Evolutionary conservation across 2,329 filamentous ascomycete genomes (phyloP).

Genomic region (Sarocladiaceae sp.): DNA sequence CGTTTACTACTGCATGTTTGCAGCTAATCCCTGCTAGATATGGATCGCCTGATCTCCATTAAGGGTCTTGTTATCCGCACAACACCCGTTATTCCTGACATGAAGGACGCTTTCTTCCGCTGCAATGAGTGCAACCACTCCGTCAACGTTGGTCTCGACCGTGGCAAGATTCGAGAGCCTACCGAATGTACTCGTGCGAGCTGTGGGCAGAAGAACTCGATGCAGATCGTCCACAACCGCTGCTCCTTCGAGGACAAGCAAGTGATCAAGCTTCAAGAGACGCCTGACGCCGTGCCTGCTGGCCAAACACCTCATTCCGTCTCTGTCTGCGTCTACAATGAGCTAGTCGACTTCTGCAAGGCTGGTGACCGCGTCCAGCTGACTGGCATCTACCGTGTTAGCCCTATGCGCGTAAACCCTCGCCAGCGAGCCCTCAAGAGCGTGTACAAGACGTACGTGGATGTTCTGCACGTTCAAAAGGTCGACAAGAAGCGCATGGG

Average conservation of each 20-base stretch:
- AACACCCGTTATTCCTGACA: slow-evolving; percentile 94
- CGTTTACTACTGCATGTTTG: not conserved
- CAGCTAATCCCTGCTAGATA: slow-evolving; percentile 48
- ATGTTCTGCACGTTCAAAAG: slow-evolving; percentile 93
- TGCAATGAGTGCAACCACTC: slow-evolving; percentile 92
- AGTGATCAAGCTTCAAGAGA: slow-evolving; percentile 97
- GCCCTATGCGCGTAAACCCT: slow-evolving; percentile 88
- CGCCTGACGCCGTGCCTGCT: slow-evolving; percentile 87
- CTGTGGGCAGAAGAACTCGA: slow-evolving; percentile 84
- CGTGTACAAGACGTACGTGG: slow-evolving; percentile 96
- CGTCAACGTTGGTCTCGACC: slow-evolving; percentile 83
- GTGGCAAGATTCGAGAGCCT: slow-evolving; percentile 92
- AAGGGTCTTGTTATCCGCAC: slow-evolving; percentile 95
- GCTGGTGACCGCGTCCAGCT: slow-evolving; percentile 94
- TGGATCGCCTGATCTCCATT: slow-evolving; percentile 91
- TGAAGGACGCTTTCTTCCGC: slow-evolving; percentile 98
- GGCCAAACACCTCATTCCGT: slow-evolving; percentile 97
- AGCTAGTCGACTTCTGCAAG: slow-evolving; percentile 95
- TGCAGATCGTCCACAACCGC: slow-evolving; percentile 97
- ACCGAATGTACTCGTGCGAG: slow-evolving; percentile 78
- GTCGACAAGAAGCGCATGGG: slow-evolving; percentile 93
- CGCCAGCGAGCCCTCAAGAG: slow-evolving; percentile 88
- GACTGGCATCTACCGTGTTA: slow-evolving; percentile 94
- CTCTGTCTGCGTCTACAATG: slow-evolving; percentile 92
- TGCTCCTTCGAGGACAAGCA: slow-evolving; percentile 96